Percentiles rank a stretch among this genome's conserved stretches.
Conservation (phyloP, 164 flowering plant genomes). For the Dillenia suffruticosa region DNA sequence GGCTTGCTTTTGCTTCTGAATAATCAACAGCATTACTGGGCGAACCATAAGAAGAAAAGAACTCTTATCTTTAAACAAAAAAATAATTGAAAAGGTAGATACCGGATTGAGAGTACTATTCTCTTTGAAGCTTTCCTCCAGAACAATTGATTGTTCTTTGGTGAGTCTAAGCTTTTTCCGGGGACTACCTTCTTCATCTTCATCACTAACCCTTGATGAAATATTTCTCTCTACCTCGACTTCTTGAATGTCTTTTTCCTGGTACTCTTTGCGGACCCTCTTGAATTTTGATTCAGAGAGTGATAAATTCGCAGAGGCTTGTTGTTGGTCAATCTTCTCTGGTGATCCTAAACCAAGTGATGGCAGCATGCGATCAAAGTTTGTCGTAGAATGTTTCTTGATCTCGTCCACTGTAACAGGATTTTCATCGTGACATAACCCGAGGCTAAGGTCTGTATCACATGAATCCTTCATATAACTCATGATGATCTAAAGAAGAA, state of each 20-base stretch:
- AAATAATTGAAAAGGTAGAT: slow-evolving; percentile 3
- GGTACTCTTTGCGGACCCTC: slow-evolving; percentile 49
- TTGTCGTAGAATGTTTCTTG: slow-evolving; percentile 8
- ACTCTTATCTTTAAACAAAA: neutral
- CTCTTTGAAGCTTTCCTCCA: slow-evolving; percentile 85
- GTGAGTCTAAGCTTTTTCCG: slow-evolving; percentile 87
- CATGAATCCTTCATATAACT: slow-evolving; percentile 39
- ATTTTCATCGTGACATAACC: slow-evolving; percentile 29
- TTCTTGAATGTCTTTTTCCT: slow-evolving; percentile 35
- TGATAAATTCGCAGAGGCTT: slow-evolving; percentile 42
- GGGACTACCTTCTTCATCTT: slow-evolving; percentile 69
- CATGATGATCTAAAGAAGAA: slow-evolving; percentile 22
- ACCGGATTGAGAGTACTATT: slow-evolving; percentile 92
- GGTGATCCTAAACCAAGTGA: slow-evolving; percentile 50
- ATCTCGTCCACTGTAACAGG: neutral
- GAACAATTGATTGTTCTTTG: slow-evolving; percentile 78
- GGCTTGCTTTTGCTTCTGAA: slow-evolving; percentile 88
- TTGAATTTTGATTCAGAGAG: slow-evolving; percentile 64
- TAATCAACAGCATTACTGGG: neutral
- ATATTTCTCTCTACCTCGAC: slow-evolving; percentile 22
- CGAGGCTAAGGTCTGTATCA: slow-evolving; percentile 51
- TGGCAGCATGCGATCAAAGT: slow-evolving; percentile 23
- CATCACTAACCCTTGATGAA: slow-evolving; percentile 56
- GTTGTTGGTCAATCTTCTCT: slow-evolving; percentile 25
- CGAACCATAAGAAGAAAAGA: neutral